phyloP scores from a whole-genome alignment of 257 asterid species.

The Lantana camara region DNA sequence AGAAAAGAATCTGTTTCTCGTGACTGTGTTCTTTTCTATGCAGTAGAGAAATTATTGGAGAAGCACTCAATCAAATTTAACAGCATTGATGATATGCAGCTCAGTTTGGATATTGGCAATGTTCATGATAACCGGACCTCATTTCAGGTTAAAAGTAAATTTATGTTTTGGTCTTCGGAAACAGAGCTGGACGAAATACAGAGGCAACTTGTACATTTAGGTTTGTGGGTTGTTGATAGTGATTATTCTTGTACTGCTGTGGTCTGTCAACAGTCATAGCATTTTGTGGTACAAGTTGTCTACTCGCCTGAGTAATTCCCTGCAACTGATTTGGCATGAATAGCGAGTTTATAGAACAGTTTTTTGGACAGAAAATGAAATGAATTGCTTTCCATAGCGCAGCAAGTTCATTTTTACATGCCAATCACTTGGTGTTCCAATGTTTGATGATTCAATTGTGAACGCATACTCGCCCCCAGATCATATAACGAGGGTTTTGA shows the following conservation, averaged over 20 bases:
- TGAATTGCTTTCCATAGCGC: not conserved
- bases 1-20: conserved; percentile 42
- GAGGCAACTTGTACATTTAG: conserved; percentile 54
- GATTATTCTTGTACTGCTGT: conserved; percentile 78
- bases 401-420: not conserved
- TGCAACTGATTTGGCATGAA: conserved; percentile 5
- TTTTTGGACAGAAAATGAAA: not conserved
- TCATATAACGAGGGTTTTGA: not conserved
- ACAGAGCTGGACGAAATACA: conserved; percentile 41
- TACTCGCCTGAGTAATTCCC: not conserved
- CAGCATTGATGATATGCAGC: conserved; percentile 53
- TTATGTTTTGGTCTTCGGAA: conserved; percentile 63
- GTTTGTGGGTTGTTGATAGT: conserved; percentile 66
- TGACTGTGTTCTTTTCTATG: conserved; percentile 35
- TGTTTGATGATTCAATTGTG: not conserved
- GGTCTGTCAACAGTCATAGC: conserved; percentile 65
- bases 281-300: conserved; percentile 2
- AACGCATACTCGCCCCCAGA: not conserved
- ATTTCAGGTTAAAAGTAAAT: conserved; percentile 35
- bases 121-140: conserved; percentile 40
- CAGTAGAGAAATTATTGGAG: conserved; percentile 57
- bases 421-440: not conserved
- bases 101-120: conserved; percentile 42
- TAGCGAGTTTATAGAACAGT: not conserved
- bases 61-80: conserved; percentile 37